Evolutionary conservation across 2,329 filamentous ascomycete species (phyloP).

Genomic region (Epichloe amarillans): DNA sequence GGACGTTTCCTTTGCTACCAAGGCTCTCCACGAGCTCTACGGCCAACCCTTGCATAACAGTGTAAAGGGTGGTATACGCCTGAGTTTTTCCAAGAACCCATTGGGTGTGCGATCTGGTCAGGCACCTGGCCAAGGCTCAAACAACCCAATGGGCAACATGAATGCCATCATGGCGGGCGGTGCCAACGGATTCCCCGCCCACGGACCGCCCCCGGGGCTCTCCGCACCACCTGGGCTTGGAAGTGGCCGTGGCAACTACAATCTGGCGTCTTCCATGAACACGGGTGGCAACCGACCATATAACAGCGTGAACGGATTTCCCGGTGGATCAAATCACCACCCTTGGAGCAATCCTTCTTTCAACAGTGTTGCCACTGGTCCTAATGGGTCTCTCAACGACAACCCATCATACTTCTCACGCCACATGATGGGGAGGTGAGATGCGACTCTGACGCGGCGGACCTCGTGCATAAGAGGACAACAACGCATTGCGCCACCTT

Average conservation of each 20-base stretch:
- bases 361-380: slow-evolving; percentile 11
- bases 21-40: slow-evolving; percentile 79
- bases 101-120: slow-evolving; percentile 79
- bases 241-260: slow-evolving; percentile 13
- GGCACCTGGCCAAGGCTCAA: slow-evolving; percentile 28
- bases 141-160: slow-evolving; percentile 37
- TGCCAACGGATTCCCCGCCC: slow-evolving; percentile 49
- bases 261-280: slow-evolving; percentile 11
- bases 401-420: slow-evolving; percentile 16
- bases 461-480: neutral
- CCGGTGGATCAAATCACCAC: slow-evolving; percentile 10
- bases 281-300: slow-evolving; percentile 8
- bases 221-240: slow-evolving; percentile 59
- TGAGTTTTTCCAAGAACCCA: slow-evolving; percentile 97
- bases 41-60: slow-evolving; percentile 81
- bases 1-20: slow-evolving; percentile 81
- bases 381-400: slow-evolving; percentile 8
- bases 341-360: slow-evolving; percentile 14
- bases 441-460: too few species aligned
- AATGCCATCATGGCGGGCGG: slow-evolving; percentile 39
- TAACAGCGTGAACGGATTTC: slow-evolving; percentile 8
- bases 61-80: slow-evolving; percentile 82
- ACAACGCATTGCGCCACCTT: neutral
- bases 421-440: slow-evolving; percentile 23
- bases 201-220: slow-evolving; percentile 72